phyloP scores from a whole-genome alignment of 208 protist genomes.

The Zelonia costaricensis region DNA sequence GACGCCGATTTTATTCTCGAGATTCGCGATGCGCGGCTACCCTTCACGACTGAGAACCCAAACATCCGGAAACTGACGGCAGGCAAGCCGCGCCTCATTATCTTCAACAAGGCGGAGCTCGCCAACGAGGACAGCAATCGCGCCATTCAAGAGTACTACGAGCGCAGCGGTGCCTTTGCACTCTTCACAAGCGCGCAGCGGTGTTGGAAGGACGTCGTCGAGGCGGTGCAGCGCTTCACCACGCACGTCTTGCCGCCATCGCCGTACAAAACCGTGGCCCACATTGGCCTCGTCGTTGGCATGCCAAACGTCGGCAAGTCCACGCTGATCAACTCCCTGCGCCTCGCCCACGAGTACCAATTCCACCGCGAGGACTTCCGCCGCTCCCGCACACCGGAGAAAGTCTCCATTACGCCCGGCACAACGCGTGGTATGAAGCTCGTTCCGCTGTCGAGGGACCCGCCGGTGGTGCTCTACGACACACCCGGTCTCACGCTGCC shows the following conservation, averaged over 20 bases:
- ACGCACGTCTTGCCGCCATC: conserved; percentile 68
- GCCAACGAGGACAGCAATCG: conserved; percentile 87
- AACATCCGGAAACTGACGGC: conserved; percentile 62
- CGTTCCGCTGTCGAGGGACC: conserved; percentile 81
- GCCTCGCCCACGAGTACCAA: conserved; percentile 90
- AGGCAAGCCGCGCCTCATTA: conserved; percentile 74
- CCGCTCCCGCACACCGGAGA: conserved; percentile 73
- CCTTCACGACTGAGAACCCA: conserved; percentile 88
- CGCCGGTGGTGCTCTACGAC: conserved; percentile 87
- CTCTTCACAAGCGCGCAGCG: conserved; percentile 85
- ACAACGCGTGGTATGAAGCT: conserved; percentile 79
- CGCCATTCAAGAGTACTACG: conserved; percentile 82
- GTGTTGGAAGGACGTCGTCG: conserved; percentile 78
- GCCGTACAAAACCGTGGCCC: conserved; percentile 68
- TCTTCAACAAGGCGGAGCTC: conserved; percentile 94
- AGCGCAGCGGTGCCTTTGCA: conserved; percentile 58
- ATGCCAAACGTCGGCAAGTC: conserved; percentile 97
- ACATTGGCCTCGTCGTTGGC: conserved; percentile 90
- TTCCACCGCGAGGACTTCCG: conserved; percentile 89
- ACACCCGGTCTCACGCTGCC: conserved; percentile 88
- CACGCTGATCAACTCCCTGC: conserved; percentile 93
- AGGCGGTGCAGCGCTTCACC: conserved; percentile 80
- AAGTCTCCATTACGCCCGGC: conserved; percentile 78
- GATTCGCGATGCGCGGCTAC: conserved; percentile 91
- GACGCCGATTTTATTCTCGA: conserved; percentile 92